Conservation (phyloP, 2,329 filamentous ascomycete genomes). For the Phaeosphaeriaceae sp. region DNA sequence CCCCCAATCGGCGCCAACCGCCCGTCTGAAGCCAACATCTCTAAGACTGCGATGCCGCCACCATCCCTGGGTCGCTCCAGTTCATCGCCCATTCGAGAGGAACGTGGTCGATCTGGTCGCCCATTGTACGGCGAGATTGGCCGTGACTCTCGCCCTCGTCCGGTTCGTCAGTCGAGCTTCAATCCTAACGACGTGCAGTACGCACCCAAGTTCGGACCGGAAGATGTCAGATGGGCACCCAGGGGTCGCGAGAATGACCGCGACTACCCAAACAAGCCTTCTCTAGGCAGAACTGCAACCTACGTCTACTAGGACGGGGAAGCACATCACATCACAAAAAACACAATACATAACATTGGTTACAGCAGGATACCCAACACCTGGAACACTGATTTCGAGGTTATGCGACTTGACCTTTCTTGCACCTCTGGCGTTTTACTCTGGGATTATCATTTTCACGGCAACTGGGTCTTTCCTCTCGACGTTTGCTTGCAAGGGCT, state of each 20-base stretch:
- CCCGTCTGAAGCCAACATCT: slow-evolving; percentile 24
- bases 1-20: slow-evolving; percentile 45
- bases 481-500: neutral
- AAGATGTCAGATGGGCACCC: slow-evolving; percentile 46
- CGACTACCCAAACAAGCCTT: slow-evolving; percentile 28
- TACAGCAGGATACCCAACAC: slow-evolving; percentile 14
- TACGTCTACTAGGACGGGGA: slow-evolving; percentile 33
- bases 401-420: neutral
- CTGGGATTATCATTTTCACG: neutral
- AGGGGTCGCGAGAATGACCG: slow-evolving; percentile 28
- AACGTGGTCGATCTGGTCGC: slow-evolving; percentile 31
- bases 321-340: neutral
- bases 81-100: slow-evolving; percentile 30
- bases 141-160: slow-evolving; percentile 12
- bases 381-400: neutral
- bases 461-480: neutral
- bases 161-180: slow-evolving; percentile 38
- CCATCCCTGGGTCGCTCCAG: slow-evolving; percentile 29
- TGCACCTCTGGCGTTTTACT: neutral
- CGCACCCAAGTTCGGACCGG: slow-evolving; percentile 36
- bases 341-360: slow-evolving; percentile 2
- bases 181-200: slow-evolving; percentile 42
- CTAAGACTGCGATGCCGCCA: slow-evolving; percentile 18
- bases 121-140: slow-evolving; percentile 36
- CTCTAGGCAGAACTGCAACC: slow-evolving; percentile 32